phyloP scores from a whole-genome alignment of 257 asterid species.

The Anisodus tanguticus region DNA sequence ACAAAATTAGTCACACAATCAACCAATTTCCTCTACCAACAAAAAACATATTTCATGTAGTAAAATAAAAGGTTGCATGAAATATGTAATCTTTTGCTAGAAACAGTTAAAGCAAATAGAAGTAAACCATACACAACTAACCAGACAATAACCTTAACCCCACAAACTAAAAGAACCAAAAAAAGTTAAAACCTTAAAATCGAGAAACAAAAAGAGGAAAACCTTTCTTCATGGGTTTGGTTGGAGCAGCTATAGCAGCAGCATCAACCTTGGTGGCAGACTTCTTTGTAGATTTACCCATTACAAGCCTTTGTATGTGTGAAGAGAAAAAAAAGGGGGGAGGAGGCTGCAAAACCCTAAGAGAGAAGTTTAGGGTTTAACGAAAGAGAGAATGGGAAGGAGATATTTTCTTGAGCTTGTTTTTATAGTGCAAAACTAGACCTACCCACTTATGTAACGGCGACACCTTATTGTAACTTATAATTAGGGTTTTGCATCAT shows the following conservation, averaged over 20 bases:
- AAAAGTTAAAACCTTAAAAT: background rate
- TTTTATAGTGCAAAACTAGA: conserved; percentile 16
- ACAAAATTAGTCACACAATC: no score
- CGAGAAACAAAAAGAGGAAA: background rate
- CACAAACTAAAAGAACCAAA: background rate
- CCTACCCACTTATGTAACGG: background rate
- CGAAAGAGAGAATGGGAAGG: background rate
- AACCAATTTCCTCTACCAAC: no score
- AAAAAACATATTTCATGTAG: no score
- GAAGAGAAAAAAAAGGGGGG: background rate
- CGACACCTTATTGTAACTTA: background rate
- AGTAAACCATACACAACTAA: no score
- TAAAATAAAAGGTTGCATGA: no score
- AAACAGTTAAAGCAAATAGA: no score
- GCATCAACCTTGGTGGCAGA: conserved; percentile 42
- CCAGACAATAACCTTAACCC: background rate
- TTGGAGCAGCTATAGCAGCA: conserved; percentile 38
- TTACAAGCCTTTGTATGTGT: background rate
- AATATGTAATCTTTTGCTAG: no score
- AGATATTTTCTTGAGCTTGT: background rate
- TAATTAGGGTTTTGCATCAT: conserved; percentile 27
- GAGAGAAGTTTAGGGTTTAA: conserved; percentile 35
- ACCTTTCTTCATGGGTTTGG: conserved; percentile 69
- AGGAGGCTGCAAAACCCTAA: conserved; percentile 37
- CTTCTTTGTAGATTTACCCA: conserved; percentile 52